Evolutionary conservation across 129 eudicot genomes (phyloP), one percentile per base, ranked within the genome.

Genomic region (Centella asiatica): DNA sequence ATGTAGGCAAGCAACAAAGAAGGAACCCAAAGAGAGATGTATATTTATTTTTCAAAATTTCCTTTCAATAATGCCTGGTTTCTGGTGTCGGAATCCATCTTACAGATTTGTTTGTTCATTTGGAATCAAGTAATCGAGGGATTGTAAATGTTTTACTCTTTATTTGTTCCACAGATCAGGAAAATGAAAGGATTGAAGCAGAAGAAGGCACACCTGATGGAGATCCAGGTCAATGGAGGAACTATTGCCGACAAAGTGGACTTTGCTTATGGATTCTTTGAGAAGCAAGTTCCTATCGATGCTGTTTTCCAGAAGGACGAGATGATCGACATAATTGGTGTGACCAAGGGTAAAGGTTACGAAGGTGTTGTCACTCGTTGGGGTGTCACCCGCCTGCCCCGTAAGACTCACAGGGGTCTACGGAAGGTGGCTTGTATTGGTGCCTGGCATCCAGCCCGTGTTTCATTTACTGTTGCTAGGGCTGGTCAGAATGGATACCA

Each of bases 331-430:
- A 63, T 56, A 50, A 72, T 68, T 27, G 76, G 62, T 64, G 76
- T 71, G 26, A 48, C 53, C 70, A 73, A 73, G 68, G 78, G 78
- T 66, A 73, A 73, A 69, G 78, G 78, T 66, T 73, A 65, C 23
- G 78, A 73, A 40, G 78, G 78, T 73, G 78, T 73, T 26, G 78
- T 73, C 19, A 73, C 78, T 29, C 78, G 78, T 58, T 73, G 78
- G 78, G 78, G 78, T 49, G 78, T 73, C 1, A 73, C 78, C 5
- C 60, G 69, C 19, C 69, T 65, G 32, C 63, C 78, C 33, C 78
- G 78, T 36, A 73, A 73, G 61, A 73, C 78, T 42, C 78, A 73
- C 56, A 73, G 78, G 70, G 78, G 78, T 73, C 66, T 71, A 18
- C 64, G 65, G 46, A 63, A 71, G 70, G 76, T 71, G 58, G 70